These are phyloP conservation scores for Themeda triandra DNA, from an alignment of 176 grass and related monocot species.

Conservation along the genomic window DNA sequence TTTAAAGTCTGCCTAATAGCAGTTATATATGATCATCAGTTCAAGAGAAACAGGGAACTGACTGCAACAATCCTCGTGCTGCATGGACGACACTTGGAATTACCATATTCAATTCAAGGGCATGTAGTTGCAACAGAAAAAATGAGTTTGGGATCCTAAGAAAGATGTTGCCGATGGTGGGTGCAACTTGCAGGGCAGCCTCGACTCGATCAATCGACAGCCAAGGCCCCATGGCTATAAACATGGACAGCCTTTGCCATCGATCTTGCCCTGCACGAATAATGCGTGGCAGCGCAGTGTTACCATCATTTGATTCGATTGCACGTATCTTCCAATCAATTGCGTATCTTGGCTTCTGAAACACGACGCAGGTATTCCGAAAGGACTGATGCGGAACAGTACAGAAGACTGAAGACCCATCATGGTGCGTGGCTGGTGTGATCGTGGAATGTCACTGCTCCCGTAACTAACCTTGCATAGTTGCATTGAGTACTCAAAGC, in stretches of 20 bases:
- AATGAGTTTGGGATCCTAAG: not conserved
- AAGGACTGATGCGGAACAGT: not conserved
- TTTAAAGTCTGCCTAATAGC: too few species aligned
- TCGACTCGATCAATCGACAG: slow-evolving; percentile 10
- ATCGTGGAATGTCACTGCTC: not conserved
- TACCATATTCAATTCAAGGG: not conserved
- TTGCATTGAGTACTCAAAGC: not conserved
- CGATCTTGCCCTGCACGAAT: slow-evolving; percentile 2
- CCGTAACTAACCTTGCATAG: too few species aligned
- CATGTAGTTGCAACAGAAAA: too few species aligned
- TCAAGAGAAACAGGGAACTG: not conserved
- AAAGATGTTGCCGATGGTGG: not conserved
- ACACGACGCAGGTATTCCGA: not conserved
- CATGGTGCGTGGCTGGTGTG: slow-evolving; percentile 4
- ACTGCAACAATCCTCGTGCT: too few species aligned
- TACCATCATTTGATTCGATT: slow-evolving; percentile 25
- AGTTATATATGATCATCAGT: too few species aligned
- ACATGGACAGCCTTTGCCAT: not conserved
- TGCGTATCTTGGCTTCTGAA: slow-evolving; percentile 34
- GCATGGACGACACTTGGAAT: not conserved
- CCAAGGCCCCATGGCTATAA: not conserved
- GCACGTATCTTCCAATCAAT: slow-evolving; percentile 20
- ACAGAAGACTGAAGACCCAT: not conserved
- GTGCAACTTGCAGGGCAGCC: not conserved
- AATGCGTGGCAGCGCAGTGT: not conserved